phyloP scores from a whole-genome alignment of 345 rosid species.

The Citrus trifoliata region DNA sequence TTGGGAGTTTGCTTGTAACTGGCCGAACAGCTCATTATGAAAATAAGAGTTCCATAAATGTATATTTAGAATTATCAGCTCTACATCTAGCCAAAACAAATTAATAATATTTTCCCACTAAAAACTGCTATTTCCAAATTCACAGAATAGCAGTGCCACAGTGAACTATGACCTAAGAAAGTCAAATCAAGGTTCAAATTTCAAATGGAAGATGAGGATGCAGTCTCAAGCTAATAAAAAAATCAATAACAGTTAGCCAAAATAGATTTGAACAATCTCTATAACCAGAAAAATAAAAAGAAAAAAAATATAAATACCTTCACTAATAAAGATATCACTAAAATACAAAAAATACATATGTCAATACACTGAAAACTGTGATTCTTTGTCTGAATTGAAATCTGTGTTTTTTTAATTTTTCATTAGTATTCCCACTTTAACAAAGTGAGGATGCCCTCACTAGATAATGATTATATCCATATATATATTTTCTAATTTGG shows the following conservation, averaged over 20 bases:
- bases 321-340: no score
- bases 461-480: no score
- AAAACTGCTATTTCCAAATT: neutral
- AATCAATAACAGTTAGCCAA: neutral
- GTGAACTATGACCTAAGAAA: neutral
- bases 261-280: neutral
- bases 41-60: neutral
- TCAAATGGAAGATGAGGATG: neutral
- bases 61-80: neutral
- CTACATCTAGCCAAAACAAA: neutral
- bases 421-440: no score
- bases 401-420: no score
- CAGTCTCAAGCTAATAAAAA: neutral
- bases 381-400: no score
- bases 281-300: neutral
- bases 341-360: no score
- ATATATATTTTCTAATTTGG: neutral
- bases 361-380: no score
- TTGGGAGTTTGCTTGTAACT: neutral
- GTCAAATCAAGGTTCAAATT: neutral
- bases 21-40: neutral
- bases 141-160: neutral
- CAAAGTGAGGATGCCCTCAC: no score
- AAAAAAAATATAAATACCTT: no score
- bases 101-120: neutral